These are phyloP conservation scores for Trametes cinnabarina DNA, from an alignment of 768 basidiomycete genomes.

Conservation along the genomic window DNA sequence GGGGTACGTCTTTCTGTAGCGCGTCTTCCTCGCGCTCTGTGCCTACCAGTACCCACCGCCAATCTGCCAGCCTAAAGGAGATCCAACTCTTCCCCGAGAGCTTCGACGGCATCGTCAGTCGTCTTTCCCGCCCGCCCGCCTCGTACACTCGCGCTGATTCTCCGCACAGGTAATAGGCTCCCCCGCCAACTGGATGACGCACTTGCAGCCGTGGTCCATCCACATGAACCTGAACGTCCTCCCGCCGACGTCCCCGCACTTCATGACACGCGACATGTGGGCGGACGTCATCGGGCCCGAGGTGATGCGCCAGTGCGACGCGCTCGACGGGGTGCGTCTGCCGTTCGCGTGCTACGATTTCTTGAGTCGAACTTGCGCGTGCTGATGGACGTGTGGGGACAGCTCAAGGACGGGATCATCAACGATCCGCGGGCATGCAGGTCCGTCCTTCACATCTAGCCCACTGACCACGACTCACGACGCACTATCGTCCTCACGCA, in stretches of 20 bases:
- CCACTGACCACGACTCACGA: background rate
- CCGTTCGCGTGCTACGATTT: background rate
- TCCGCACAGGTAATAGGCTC: constrained; percentile 26
- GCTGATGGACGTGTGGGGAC: background rate
- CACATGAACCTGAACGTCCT: constrained; percentile 24
- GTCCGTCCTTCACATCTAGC: background rate
- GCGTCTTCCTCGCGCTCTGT: too few species aligned
- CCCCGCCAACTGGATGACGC: constrained; percentile 27
- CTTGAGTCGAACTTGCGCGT: background rate
- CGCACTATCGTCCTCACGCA: too few species aligned
- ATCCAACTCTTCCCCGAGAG: constrained; percentile 29
- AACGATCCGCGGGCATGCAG: constrained; percentile 19
- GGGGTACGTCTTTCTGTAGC: constrained; percentile 11
- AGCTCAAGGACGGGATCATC: constrained; percentile 28
- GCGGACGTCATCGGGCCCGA: constrained; percentile 26
- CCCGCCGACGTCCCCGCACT: constrained; percentile 17
- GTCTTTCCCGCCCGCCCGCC: background rate
- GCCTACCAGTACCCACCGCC: background rate
- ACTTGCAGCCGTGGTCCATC: constrained; percentile 19
- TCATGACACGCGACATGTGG: constrained; percentile 26
- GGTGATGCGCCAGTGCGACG: constrained; percentile 32
- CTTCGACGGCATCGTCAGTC: constrained; percentile 30
- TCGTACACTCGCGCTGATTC: too few species aligned
- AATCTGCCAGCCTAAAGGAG: constrained; percentile 16
- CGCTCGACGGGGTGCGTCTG: constrained; percentile 32